Conservation (phyloP, 257 asterid species). For the Solanum tarapatanum region DNA sequence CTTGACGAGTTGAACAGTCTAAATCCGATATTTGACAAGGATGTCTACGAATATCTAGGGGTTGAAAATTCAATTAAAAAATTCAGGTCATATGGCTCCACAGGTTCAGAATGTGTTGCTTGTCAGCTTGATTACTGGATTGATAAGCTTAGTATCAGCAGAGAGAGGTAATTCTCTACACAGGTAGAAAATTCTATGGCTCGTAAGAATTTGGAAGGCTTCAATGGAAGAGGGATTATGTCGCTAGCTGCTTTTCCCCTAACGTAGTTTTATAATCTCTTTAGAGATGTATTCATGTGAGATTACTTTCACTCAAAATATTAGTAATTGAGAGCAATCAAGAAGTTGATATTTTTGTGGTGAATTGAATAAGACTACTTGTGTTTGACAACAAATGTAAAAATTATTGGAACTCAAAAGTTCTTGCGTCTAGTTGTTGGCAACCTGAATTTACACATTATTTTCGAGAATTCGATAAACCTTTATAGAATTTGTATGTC, state of each 20-base stretch:
- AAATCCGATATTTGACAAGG: slow-evolving; percentile 53
- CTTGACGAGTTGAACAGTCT: slow-evolving; percentile 53
- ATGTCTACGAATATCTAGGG: slow-evolving; percentile 73
- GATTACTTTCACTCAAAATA: background rate
- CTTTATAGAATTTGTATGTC: background rate
- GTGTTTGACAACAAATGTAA: background rate
- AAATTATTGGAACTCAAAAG: background rate
- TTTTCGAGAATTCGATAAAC: background rate
- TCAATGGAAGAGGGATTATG: background rate
- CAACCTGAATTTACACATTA: background rate
- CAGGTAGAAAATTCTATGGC: background rate
- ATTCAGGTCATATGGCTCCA: slow-evolving; percentile 91
- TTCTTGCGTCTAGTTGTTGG: background rate
- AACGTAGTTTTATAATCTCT: background rate
- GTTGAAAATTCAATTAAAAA: slow-evolving; percentile 76
- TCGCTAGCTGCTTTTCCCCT: background rate
- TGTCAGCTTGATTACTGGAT: slow-evolving; percentile 75
- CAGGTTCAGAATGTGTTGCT: slow-evolving; percentile 86
- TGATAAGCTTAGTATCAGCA: slow-evolving; percentile 31
- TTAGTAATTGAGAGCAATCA: background rate
- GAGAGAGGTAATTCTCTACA: background rate
- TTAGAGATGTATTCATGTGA: background rate
- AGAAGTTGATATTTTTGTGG: background rate
- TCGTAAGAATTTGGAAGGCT: background rate
- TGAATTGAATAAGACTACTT: background rate